These are phyloP conservation scores for Penicillium pulvis DNA, from an alignment of 495 filamentous ascomycete genomes.

Conservation along the genomic window DNA sequence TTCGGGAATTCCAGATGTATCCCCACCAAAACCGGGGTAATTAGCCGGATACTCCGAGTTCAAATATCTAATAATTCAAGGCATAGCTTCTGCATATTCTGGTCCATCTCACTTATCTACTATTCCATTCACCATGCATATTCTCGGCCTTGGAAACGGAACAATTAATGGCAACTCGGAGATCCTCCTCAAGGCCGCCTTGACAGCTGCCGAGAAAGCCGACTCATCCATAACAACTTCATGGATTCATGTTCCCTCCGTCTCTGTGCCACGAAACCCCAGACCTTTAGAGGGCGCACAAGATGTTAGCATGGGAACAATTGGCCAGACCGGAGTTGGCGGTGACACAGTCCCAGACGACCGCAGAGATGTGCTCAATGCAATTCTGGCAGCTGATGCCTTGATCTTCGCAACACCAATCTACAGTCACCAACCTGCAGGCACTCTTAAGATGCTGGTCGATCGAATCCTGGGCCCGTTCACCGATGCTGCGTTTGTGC, in stretches of 20 bases:
- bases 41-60: neutral
- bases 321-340: neutral
- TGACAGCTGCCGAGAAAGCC: neutral
- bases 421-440: neutral
- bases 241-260: neutral
- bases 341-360: neutral
- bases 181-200: neutral
- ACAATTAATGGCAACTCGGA: neutral
- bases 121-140: neutral
- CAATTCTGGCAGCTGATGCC: neutral
- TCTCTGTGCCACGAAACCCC: neutral
- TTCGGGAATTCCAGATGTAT: neutral
- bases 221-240: neutral
- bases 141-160: neutral
- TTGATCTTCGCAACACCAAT: neutral
- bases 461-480: neutral
- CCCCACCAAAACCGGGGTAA: neutral
- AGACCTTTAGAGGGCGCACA: neutral
- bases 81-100: no score
- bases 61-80: no score
- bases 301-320: neutral
- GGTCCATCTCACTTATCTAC: no score
- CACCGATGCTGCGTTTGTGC: neutral
- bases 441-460: neutral
- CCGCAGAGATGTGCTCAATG: neutral